Conservation (phyloP, 805 yeast genomes). For the Wickerhamiella kurtzmanii region DNA sequence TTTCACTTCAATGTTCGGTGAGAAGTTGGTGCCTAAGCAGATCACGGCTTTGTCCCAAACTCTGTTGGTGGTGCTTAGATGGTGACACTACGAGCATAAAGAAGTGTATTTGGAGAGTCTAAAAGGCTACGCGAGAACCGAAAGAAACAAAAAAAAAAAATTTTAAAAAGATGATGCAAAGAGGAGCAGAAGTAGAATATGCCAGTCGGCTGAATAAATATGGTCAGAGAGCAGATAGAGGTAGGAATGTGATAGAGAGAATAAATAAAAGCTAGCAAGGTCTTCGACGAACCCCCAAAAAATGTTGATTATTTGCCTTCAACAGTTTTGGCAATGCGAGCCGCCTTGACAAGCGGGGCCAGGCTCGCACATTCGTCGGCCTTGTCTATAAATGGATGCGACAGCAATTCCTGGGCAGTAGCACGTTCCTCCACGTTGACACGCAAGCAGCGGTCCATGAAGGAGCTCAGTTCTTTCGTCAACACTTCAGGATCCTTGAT, state of each 20-base stretch:
- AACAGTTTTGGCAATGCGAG: slow-evolving; percentile 20
- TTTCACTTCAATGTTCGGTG: no score
- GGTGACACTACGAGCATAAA: no score
- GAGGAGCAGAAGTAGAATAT: no score
- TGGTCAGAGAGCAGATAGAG: no score
- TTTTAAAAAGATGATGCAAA: no score
- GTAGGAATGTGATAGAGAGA: neutral
- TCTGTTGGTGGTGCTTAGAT: no score
- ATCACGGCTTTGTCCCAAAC: neutral
- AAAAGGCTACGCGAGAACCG: no score
- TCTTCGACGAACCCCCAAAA: neutral
- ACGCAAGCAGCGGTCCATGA: slow-evolving; percentile 64
- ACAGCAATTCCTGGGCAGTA: slow-evolving; percentile 59
- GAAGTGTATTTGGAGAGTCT: no score
- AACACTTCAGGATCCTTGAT: slow-evolving; percentile 77
- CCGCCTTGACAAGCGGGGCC: slow-evolving; percentile 26
- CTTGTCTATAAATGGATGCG: slow-evolving; percentile 34
- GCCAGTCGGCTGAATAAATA: no score
- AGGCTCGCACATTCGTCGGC: slow-evolving; percentile 23
- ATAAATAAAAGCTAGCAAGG: neutral
- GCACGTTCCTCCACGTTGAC: slow-evolving; percentile 76
- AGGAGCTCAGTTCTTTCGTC: slow-evolving; percentile 49
- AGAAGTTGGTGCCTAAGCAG: neutral
- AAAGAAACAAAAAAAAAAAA: no score
- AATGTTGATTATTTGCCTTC: slow-evolving; percentile 9